Conservation (phyloP, 495 filamentous ascomycete species). For the Podospora conica region DNA sequence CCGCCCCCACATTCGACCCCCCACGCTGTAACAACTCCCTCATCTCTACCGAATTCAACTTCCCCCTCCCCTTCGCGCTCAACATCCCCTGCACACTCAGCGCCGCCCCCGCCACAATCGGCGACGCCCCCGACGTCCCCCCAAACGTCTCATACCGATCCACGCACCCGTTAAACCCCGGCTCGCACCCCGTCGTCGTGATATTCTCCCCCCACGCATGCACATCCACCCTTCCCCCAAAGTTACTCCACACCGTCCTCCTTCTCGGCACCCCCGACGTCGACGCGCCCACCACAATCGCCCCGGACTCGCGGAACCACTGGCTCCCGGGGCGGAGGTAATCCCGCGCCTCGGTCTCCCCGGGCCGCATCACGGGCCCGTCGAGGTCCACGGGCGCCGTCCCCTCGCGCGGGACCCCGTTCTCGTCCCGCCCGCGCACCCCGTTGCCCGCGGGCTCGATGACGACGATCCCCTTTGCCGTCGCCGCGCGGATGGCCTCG, state of each 20-base stretch:
- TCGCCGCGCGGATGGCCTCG: conserved; percentile 8
- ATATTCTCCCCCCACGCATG: conserved; percentile 15
- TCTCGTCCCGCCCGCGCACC: neutral
- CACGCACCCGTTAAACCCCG: neutral
- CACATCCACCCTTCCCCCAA: conserved; percentile 7
- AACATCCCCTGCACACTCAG: conserved; percentile 12
- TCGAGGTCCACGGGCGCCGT: neutral
- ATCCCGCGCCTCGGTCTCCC: neutral
- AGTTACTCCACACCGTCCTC: conserved; percentile 5
- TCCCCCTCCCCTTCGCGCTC: neutral
- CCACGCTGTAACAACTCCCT: conserved; percentile 4
- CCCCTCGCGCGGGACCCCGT: neutral
- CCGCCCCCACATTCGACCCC: neutral
- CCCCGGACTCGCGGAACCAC: neutral
- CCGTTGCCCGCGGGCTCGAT: conserved; percentile 12
- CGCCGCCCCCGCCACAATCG: conserved; percentile 11
- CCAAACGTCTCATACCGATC: neutral
- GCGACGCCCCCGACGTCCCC: conserved; percentile 11
- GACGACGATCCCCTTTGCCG: conserved; percentile 8
- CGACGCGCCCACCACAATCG: neutral
- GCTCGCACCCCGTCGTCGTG: neutral
- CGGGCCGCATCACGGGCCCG: neutral
- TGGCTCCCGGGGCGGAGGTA: neutral
- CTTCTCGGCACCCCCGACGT: neutral
- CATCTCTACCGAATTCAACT: conserved; percentile 5